These are phyloP conservation scores for Cercis canadensis DNA, from an alignment of 306 rosid genomes.

Conservation along the genomic window DNA sequence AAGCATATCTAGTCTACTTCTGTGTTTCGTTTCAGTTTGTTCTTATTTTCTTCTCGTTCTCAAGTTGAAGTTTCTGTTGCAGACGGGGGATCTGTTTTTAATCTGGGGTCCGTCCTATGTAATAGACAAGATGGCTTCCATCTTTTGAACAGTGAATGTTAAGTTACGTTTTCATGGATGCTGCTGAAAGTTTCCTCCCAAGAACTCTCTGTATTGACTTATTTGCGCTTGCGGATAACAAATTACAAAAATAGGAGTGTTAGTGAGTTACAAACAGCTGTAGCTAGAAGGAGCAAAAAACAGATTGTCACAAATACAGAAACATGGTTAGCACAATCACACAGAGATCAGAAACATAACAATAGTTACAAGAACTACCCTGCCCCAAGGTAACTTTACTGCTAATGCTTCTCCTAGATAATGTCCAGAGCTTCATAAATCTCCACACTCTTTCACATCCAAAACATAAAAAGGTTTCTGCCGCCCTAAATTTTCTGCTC, in stretches of 20 bases:
- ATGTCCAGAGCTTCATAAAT: conserved; percentile 24
- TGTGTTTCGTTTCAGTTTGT: neutral
- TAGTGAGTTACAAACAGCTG: neutral
- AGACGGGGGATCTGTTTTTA: conserved; percentile 2
- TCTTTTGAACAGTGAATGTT: no score
- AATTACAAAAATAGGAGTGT: neutral
- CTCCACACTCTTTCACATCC: conserved; percentile 15
- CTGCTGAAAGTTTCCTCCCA: no score
- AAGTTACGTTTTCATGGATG: no score
- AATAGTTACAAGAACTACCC: conserved; percentile 10
- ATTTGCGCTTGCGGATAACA: neutral
- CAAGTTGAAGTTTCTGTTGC: no score
- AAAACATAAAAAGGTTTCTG: no score
- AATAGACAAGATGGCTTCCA: no score
- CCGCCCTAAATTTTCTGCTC: neutral
- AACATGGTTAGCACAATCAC: conserved; percentile 21
- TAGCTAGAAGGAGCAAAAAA: neutral
- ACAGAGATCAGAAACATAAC: neutral
- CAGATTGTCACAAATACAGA: conserved; percentile 1
- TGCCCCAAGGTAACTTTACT: conserved; percentile 12
- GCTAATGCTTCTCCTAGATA: conserved; percentile 1
- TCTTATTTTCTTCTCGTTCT: no score
- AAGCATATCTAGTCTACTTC: conserved; percentile 19
- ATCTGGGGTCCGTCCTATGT: neutral
- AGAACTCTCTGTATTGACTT: no score